Conservation (phyloP, 2,329 filamentous ascomycete genomes). For the Fusarium concolor region DNA sequence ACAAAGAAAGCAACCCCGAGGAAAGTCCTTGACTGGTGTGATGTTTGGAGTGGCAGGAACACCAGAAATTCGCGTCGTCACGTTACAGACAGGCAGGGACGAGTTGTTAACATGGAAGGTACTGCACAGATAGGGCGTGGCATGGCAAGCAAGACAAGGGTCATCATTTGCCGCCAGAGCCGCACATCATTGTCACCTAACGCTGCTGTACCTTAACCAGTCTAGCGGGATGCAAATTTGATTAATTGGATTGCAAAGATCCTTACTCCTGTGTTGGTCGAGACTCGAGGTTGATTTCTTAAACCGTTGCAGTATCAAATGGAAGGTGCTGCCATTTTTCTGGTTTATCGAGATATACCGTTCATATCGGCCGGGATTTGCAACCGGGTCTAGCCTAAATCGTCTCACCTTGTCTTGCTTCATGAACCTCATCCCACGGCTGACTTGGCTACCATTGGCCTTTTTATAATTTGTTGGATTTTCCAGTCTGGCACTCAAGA, state of each 20-base stretch:
- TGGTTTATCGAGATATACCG: constrained; percentile 12
- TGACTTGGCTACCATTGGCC: background rate
- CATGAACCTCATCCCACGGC: constrained; percentile 20
- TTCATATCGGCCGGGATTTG: constrained; percentile 29
- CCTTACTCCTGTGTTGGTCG: constrained; percentile 15
- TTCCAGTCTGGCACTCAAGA: background rate
- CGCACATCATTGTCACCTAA: constrained; percentile 23
- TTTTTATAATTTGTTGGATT: constrained; percentile 12
- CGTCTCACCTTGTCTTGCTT: constrained; percentile 43
- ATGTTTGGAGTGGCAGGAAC: constrained; percentile 14
- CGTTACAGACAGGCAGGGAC: background rate
- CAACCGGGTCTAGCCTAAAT: constrained; percentile 43
- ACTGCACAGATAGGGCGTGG: background rate
- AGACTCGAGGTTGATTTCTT: constrained; percentile 15
- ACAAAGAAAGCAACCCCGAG: constrained; percentile 32
- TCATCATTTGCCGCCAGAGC: constrained; percentile 42
- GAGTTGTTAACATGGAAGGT: constrained; percentile 7
- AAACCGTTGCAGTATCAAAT: constrained; percentile 1
- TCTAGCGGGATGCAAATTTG: constrained; percentile 21
- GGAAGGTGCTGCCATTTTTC: constrained; percentile 26
- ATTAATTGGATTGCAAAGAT: constrained; percentile 28
- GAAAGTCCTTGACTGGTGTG: constrained; percentile 20
- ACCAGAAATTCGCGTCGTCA: constrained; percentile 15
- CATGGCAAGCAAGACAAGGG: background rate
- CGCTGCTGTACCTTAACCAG: constrained; percentile 14